Evolutionary conservation across 495 filamentous ascomycete species (phyloP).

Genomic region (Aspergillus sparsus): DNA sequence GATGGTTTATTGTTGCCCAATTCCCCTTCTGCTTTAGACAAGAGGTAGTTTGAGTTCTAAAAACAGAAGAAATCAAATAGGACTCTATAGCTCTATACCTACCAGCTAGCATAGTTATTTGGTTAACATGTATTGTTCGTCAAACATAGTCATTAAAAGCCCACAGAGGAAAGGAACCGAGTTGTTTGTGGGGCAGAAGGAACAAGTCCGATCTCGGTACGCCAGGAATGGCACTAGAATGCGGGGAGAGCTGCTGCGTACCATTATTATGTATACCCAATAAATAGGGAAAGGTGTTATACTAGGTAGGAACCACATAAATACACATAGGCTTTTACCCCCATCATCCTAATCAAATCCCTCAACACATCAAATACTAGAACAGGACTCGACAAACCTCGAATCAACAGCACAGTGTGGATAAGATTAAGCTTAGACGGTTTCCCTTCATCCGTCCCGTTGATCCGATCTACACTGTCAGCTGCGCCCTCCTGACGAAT

Average conservation of each 20-base stretch:
- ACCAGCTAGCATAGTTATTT: neutral
- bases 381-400: neutral
- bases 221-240: neutral
- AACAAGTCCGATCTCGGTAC: neutral
- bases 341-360: neutral
- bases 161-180: no score
- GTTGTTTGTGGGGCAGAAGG: neutral
- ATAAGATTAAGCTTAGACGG: constrained; percentile 12
- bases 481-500: constrained; percentile 11
- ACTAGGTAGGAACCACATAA: neutral
- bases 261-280: no score
- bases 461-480: constrained; percentile 22
- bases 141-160: no score
- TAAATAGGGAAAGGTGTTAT: neutral
- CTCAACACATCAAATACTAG: neutral
- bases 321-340: neutral
- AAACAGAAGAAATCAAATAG: no score
- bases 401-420: neutral
- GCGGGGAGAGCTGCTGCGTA: constrained; percentile 13
- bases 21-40: no score
- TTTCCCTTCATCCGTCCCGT: constrained; percentile 30
- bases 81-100: no score
- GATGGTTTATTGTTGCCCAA: no score
- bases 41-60: no score
- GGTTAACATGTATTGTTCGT: neutral